These are phyloP conservation scores for Ceratocystis diversiconidia DNA, from an alignment of 2,329 filamentous ascomycete genomes.

Conservation along the genomic window DNA sequence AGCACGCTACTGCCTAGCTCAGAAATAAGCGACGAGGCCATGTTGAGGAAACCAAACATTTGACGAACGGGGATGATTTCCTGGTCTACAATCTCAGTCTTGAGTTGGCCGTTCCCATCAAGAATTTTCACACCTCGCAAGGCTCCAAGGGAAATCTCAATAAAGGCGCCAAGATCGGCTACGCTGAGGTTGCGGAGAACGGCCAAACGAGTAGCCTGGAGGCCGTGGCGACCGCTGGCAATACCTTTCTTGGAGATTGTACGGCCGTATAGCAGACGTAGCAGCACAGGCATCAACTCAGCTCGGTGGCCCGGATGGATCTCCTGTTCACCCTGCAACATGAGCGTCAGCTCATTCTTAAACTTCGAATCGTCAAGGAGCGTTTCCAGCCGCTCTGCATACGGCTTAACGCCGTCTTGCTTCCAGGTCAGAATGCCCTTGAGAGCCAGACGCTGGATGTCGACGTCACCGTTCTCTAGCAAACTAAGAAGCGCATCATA, in stretches of 20 bases:
- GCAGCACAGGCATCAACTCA: constrained; percentile 68
- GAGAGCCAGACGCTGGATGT: constrained; percentile 73
- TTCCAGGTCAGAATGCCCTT: constrained; percentile 87
- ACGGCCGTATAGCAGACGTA: constrained; percentile 78
- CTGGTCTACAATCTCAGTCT: constrained; percentile 39
- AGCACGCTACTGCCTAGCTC: constrained; percentile 63
- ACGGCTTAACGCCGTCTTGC: constrained; percentile 55
- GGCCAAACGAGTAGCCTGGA: constrained; percentile 67
- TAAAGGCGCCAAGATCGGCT: constrained; percentile 62
- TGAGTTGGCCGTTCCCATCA: constrained; percentile 28
- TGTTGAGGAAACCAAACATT: constrained; percentile 82
- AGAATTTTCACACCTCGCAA: constrained; percentile 48
- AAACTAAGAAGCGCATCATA: constrained; percentile 60
- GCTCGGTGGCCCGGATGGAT: constrained; percentile 60
- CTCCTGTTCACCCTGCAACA: constrained; percentile 61
- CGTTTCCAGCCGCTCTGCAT: constrained; percentile 74
- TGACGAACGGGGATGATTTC: constrained; percentile 56
- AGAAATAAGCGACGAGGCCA: constrained; percentile 75
- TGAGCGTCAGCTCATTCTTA: constrained; percentile 82
- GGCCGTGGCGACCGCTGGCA: constrained; percentile 62
- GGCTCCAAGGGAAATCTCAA: constrained; percentile 65
- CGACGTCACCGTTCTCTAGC: constrained; percentile 74
- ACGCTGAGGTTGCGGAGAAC: constrained; percentile 64
- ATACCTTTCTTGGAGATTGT: constrained; percentile 70
- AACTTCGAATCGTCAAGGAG: constrained; percentile 83